Conservation (phyloP, 441 rosid genomes). For the Euphorbia schlechtendalii region DNA sequence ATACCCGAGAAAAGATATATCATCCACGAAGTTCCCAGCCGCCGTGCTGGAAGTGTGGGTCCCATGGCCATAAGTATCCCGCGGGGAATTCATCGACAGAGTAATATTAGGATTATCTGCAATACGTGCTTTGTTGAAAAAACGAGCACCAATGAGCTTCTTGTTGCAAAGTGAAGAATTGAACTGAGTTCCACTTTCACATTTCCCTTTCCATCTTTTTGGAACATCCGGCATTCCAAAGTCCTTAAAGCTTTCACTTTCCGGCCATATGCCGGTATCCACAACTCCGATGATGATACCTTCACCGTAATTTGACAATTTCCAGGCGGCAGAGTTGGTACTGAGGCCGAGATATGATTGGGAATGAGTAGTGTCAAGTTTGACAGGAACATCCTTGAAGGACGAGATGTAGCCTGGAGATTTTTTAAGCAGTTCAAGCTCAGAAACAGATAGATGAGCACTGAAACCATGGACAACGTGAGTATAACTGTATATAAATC, state of each 20-base stretch:
- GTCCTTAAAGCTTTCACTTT: slow-evolving; percentile 39
- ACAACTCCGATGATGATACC: slow-evolving; percentile 57
- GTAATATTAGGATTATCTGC: slow-evolving; percentile 37
- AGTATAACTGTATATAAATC: slow-evolving; percentile 8
- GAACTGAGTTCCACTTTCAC: slow-evolving; percentile 19
- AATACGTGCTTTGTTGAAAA: slow-evolving; percentile 44
- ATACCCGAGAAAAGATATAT: slow-evolving; percentile 24
- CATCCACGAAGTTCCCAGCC: slow-evolving; percentile 22
- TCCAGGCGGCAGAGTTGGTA: slow-evolving; percentile 44
- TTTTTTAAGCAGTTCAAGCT: slow-evolving; percentile 16
- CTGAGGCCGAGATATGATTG: slow-evolving; percentile 40
- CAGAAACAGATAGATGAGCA: background rate
- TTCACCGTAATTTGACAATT: background rate
- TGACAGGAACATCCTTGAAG: slow-evolving; percentile 33
- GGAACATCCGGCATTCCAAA: slow-evolving; percentile 20
- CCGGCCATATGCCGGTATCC: slow-evolving; percentile 85
- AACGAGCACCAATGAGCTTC: slow-evolving; percentile 51
- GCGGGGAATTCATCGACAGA: slow-evolving; percentile 48
- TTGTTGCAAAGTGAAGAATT: slow-evolving; percentile 14
- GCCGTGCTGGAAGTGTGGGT: slow-evolving; percentile 15
- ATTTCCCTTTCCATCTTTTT: slow-evolving; percentile 23
- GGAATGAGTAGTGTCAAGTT: slow-evolving; percentile 50
- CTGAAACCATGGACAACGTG: slow-evolving; percentile 11
- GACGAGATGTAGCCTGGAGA: slow-evolving; percentile 42
- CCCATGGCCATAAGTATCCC: slow-evolving; percentile 38